phyloP scores from a whole-genome alignment of 768 basidiomycete genomes.

The Hygrophoropsis aurantiaca region DNA sequence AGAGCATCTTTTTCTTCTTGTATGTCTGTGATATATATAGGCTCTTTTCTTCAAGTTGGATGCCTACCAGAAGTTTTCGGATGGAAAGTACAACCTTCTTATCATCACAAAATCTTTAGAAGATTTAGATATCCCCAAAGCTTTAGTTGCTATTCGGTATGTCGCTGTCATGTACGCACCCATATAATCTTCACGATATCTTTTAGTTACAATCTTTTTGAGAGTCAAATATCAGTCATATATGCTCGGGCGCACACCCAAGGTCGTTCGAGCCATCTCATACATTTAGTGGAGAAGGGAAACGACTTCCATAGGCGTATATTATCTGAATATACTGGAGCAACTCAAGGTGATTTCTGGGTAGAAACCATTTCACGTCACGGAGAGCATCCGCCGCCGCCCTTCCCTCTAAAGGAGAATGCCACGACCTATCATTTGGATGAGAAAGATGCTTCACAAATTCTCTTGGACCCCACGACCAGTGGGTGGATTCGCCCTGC shows the following conservation, averaged over 20 bases:
- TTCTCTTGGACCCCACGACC: slow-evolving; percentile 54
- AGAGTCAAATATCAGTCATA: slow-evolving; percentile 61
- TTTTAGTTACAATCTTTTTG: slow-evolving; percentile 57
- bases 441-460: slow-evolving; percentile 33
- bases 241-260: slow-evolving; percentile 49
- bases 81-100: slow-evolving; percentile 63
- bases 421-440: slow-evolving; percentile 46
- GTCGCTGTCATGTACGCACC: slow-evolving; percentile 12
- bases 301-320: slow-evolving; percentile 56
- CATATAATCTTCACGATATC: slow-evolving; percentile 10
- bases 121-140: slow-evolving; percentile 59
- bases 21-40: not conserved
- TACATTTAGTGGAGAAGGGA: slow-evolving; percentile 63
- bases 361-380: slow-evolving; percentile 40
- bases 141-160: slow-evolving; percentile 59
- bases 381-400: slow-evolving; percentile 41
- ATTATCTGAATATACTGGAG: slow-evolving; percentile 42
- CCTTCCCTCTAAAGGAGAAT: slow-evolving; percentile 39
- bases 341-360: slow-evolving; percentile 50
- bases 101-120: slow-evolving; percentile 58
- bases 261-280: slow-evolving; percentile 49
- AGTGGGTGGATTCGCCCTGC: slow-evolving; percentile 56
- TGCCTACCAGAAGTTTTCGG: slow-evolving; percentile 47
- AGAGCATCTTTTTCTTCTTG: slow-evolving; percentile 1
- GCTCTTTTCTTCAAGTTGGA: slow-evolving; percentile 37